A percentile compares a stretch with the other conserved stretches of the same genome.
Conservation (phyloP, 768 basidiomycete species). For the Boletellus ananas region DNA sequence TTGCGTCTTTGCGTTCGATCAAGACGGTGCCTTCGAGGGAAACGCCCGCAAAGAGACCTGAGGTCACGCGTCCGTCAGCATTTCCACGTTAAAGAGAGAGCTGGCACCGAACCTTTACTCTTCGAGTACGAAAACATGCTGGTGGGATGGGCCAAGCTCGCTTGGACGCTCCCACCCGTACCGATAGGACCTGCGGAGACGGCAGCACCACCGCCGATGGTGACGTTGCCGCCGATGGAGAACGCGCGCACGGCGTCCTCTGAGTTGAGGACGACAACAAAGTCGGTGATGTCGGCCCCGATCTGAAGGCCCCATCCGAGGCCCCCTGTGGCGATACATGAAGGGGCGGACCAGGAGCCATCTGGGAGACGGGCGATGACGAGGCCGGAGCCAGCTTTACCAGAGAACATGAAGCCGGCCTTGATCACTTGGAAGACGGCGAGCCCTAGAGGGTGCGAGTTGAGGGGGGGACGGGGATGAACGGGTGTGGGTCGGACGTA, state of each 20-base stretch:
- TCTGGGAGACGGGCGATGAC: conserved; percentile 91
- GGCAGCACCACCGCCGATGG: conserved; percentile 86
- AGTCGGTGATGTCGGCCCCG: conserved; percentile 92
- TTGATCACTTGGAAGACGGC: conserved; percentile 93
- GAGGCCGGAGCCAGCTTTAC: conserved; percentile 89
- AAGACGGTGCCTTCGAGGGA: conserved; percentile 93
- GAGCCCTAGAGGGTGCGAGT: conserved; percentile 52
- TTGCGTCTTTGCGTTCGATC: conserved; percentile 94
- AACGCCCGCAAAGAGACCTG: conserved; percentile 91
- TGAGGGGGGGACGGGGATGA: background rate
- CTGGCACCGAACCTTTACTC: conserved; percentile 68
- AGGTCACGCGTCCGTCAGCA: background rate
- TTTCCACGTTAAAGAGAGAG: background rate
- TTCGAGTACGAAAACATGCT: conserved; percentile 98
- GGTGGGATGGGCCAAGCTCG: conserved; percentile 85
- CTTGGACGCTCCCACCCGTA: conserved; percentile 86
- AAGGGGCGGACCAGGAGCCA: conserved; percentile 96
- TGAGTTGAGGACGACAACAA: conserved; percentile 95
- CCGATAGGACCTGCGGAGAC: conserved; percentile 91
- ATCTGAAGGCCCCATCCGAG: conserved; percentile 95
- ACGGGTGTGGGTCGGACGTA: conserved; percentile 27
- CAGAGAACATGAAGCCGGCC: conserved; percentile 93
- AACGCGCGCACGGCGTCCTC: conserved; percentile 96
- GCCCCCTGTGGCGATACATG: conserved; percentile 94
- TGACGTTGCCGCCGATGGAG: conserved; percentile 92